Percentiles rank a stretch among this genome's conserved stretches.
Conservation (phyloP, 1,139 yeast species). For the Saccharomyces hybrid region DNA sequence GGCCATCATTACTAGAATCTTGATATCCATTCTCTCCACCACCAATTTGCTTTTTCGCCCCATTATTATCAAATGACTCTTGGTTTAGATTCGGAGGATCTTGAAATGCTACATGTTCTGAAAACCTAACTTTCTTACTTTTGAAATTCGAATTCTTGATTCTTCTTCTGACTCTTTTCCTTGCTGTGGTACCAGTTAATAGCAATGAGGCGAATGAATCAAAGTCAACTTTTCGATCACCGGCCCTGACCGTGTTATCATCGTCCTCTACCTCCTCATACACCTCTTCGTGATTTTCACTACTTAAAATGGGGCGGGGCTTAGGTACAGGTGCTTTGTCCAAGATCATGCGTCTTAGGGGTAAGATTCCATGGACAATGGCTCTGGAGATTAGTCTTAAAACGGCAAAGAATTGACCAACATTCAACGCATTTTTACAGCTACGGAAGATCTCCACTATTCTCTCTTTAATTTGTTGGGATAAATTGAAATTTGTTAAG, state of each 20-base stretch:
- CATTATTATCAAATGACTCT: slow-evolving; percentile 3
- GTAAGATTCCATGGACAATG: slow-evolving; percentile 36
- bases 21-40: slow-evolving; percentile 6
- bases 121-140: slow-evolving; percentile 58
- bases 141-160: slow-evolving; percentile 32
- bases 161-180: slow-evolving; percentile 32
- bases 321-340: slow-evolving; percentile 53
- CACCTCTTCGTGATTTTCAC: slow-evolving; percentile 33
- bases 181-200: slow-evolving; percentile 54
- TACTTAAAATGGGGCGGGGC: slow-evolving; percentile 60
- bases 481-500: slow-evolving; percentile 51
- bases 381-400: slow-evolving; percentile 56
- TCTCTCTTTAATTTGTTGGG: slow-evolving; percentile 38
- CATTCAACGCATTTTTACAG: slow-evolving; percentile 46
- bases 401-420: slow-evolving; percentile 72
- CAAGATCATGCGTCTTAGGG: slow-evolving; percentile 45
- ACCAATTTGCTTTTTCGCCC: slow-evolving; percentile 4
- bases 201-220: slow-evolving; percentile 70
- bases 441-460: slow-evolving; percentile 46
- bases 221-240: slow-evolving; percentile 43
- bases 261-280: slow-evolving; percentile 28
- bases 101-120: slow-evolving; percentile 47
- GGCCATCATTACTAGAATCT: slow-evolving; percentile 10
- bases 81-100: slow-evolving; percentile 16
- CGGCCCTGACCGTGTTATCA: slow-evolving; percentile 3